Base-by-base conservation (phyloP, 2,329 filamentous ascomycete genomes). In the Fusarium bactridioides region DNA sequence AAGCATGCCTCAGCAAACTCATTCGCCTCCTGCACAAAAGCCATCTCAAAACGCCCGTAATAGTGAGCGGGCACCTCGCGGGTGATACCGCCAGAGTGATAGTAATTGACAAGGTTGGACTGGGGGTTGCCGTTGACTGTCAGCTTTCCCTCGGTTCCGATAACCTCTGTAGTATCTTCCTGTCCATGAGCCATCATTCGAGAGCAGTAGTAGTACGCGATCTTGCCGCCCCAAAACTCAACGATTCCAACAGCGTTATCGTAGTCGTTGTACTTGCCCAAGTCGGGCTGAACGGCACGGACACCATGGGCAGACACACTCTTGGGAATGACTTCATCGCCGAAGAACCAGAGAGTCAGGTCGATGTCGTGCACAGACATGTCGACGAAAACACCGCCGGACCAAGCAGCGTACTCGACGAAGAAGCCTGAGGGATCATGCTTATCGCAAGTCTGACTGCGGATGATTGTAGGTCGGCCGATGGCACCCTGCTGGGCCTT, bases 151-250 rank as follows among this genome's bases (percentile, higher is more conserved):
- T 86, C 84, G 1, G 90, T 92, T 15, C 90, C 91, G 63, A 92
- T 90, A 70, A 93, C 87, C 80, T 92, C 90, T 0, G 90, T 91
- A 64, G 85, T 87, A 78, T 93, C 91, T 67, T 91, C 87, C 79
- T 93, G 90, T 3, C 91, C 91, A 0, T 88, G 87, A 0, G 90
- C 89, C 87, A 92, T 92, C 88, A 92, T 92, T 25, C 90, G 84
- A 15, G 84, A 87, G 56, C 84, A 86, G 78, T 90, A 92, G 67
- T 91, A 87, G 77, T 91, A 90, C 2, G 90, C 90, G 50, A 93
- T 88, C 77, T 88, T 87, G 51, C 88, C 89, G 51, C 85, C 86
- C 74, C 86, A 87, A 79, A 92, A 93, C 80, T 93, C 90, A 16
- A 92, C 86, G 12, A 92, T 82, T 5, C 89, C 90, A 72, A 80